These are phyloP conservation scores for Tuber magnatum DNA, from an alignment of 495 filamentous ascomycete genomes.

Conservation along the genomic window DNA sequence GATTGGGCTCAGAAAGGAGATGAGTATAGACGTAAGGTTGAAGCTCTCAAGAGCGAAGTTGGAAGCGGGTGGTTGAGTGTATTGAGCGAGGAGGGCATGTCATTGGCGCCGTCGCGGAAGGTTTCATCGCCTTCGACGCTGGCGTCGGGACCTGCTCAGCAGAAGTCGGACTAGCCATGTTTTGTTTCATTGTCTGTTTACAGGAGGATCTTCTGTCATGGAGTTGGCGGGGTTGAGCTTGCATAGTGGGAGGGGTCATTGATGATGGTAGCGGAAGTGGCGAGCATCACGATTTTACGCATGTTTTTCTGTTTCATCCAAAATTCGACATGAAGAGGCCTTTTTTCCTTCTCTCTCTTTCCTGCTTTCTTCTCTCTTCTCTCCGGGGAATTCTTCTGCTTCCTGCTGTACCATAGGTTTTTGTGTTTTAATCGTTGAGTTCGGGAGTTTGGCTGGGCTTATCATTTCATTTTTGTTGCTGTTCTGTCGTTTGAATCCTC, in stretches of 20 bases:
- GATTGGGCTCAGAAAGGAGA: slow-evolving; percentile 67
- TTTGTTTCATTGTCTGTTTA: slow-evolving; percentile 10
- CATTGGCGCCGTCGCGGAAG: slow-evolving; percentile 47
- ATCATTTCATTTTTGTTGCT: slow-evolving; percentile 19
- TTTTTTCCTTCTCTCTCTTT: slow-evolving; percentile 15
- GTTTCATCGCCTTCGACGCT: slow-evolving; percentile 39
- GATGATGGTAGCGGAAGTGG: slow-evolving; percentile 48
- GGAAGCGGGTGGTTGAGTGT: slow-evolving; percentile 78
- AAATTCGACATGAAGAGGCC: slow-evolving; percentile 21
- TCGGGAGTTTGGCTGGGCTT: slow-evolving; percentile 35
- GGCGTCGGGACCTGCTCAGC: slow-evolving; percentile 43
- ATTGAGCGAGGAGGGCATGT: slow-evolving; percentile 64
- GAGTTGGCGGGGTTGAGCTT: slow-evolving; percentile 25
- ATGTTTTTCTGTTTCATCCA: slow-evolving; percentile 22
- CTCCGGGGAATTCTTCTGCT: slow-evolving; percentile 8
- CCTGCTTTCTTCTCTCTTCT: background rate
- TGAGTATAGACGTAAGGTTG: slow-evolving; percentile 74
- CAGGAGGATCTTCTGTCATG: slow-evolving; percentile 14
- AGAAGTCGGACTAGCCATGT: slow-evolving; percentile 43
- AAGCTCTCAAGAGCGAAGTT: slow-evolving; percentile 73
- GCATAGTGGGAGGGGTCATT: slow-evolving; percentile 44
- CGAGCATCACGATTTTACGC: slow-evolving; percentile 44
- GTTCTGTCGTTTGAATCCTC: slow-evolving; percentile 17
- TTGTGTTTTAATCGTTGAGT: slow-evolving; percentile 31
- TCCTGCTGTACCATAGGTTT: slow-evolving; percentile 31